Evolutionary conservation across 1,284 basidiomycete genomes (phyloP).

Genomic region (Pisolithus thermaeus): DNA sequence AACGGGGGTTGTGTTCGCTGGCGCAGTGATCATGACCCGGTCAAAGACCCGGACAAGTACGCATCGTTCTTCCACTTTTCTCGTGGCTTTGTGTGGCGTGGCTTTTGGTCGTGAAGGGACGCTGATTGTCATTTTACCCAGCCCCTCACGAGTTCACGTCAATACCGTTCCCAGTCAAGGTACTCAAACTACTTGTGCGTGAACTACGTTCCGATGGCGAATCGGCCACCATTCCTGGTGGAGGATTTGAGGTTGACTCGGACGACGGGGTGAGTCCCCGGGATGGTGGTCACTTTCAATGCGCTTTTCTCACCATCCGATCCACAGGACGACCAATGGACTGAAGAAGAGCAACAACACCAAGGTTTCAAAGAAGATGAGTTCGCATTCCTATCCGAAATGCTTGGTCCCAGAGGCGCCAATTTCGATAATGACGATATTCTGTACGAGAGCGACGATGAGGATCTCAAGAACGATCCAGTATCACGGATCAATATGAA

Average conservation of each 20-base stretch:
- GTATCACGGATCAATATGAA: conserved; percentile 86
- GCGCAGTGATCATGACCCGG: conserved; percentile 89
- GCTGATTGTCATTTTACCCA: conserved; percentile 28
- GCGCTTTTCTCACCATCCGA: conserved; percentile 4
- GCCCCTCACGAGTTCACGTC: conserved; percentile 82
- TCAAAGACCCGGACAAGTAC: conserved; percentile 83
- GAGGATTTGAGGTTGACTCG: conserved; percentile 54
- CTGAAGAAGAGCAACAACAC: conserved; percentile 64
- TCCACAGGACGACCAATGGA: conserved; percentile 79
- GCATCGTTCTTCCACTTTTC: conserved; percentile 22
- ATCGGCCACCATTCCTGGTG: conserved; percentile 54
- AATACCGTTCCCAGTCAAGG: conserved; percentile 87
- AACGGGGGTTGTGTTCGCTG: conserved; percentile 13
- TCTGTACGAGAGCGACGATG: conserved; percentile 68
- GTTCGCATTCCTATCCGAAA: conserved; percentile 61
- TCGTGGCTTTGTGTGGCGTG: not conserved
- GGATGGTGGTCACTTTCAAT: conserved; percentile 5
- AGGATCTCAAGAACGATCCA: conserved; percentile 83
- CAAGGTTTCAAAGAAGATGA: conserved; percentile 58
- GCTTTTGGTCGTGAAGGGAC: conserved; percentile 7
- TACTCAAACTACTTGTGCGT: conserved; percentile 81
- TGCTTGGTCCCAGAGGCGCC: conserved; percentile 61
- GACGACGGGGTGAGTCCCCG: conserved; percentile 66
- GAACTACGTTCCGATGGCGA: conserved; percentile 77
- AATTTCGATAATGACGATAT: conserved; percentile 71